Evolutionary conservation across 768 basidiomycete species (phyloP), one percentile per base, ranked within the genome.

Genomic region (Lactifluus pinguis): DNA sequence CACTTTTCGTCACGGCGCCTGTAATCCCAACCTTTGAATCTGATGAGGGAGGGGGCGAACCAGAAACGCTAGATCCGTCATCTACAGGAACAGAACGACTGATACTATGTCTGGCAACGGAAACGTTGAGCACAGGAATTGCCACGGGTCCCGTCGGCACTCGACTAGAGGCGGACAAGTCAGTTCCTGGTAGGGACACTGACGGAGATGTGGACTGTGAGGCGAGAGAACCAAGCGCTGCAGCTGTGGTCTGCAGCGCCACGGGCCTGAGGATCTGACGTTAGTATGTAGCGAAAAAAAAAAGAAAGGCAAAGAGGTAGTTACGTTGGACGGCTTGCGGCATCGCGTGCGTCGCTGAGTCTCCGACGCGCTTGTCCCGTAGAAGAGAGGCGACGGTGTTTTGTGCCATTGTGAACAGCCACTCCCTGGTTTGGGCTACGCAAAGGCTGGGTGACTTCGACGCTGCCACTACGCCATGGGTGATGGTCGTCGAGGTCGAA

Each of bases 311-410:
- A 57, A 5, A 47, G 17, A 39, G 49, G 50, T 52, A 36, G 86
- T 85, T 77, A 91, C 87, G 82, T 81, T 55, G 86, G 86, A 53
- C 89, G 78, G 58, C 76, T 77, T 53, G 86, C 85, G 48, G 89
- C 89, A 71, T 90, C 89, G 52, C 86, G 77, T 29, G 88, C 89
- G 71, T 91, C 89, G 71, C 87, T 89, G 64, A 89, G 70, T 59
- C 89, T 76, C 66, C 89, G 79, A 69, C 83, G 82, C 29, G 81
- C 77, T 72, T 87, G 83, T 19, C 87, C 85, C 11, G 83, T 79
- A 0, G 88, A 89, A 17, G 86, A 83, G 19, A 89, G 73, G 17
- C 88, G 78, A 55, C 89, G 83, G 70, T 89, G 86, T 66, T 86
- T 80, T 60, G 65, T 64, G 11, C 68, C 68, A 49, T 65, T 64